Base-by-base conservation (phyloP, 768 basidiomycete species). In the Aureoboletus auriporus region DNA sequence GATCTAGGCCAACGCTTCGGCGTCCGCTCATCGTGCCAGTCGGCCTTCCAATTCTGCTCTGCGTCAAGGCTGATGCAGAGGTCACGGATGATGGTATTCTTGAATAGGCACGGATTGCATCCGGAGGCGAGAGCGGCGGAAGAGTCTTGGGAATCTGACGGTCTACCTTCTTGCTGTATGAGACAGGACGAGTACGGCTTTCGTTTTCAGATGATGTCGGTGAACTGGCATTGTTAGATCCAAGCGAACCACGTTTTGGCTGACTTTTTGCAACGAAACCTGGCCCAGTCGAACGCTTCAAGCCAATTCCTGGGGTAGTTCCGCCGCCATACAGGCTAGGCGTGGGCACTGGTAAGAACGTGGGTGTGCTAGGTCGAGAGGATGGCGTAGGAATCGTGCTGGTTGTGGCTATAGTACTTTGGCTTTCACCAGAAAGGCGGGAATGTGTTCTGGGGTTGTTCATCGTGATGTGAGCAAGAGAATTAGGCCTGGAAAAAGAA, bases 331-430 rank as follows among this genome's bases (percentile, higher is more conserved):
- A 78, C 20, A 79, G 50, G 34, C 77, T 70, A 26, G 73, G 67
- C 23, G 79, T 75, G 3, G 87, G 84, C 28, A 88, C 55, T n/a
- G 87, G 87, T 23, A 90, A 72, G 57, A 85, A 83, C 14, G 86
- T 88, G 8, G 88, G 88, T 20, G 88, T 87, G 17, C 83, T 65
- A 8, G 88, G 88, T 2, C 88, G 80, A 34, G 86, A 86, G 5
- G 75, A 69, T 14, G 86, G 78, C 5, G 84, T 82, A 9, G 82
- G 75, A 42, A 87, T 78, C 10, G 83, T 79, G 53, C 79, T 82
- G 16, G 76, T 66, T 27, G 75, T 78, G 33, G 83, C 76, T 17
- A 77, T 75, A 3, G 76, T 77, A 47, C 77, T 75, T 48, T 72
- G 66, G 44, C 75, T 81, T 26, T 79, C 80, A 16, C 75, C 78